A percentile compares a stretch with the other conserved stretches of the same genome.
Conservation (phyloP, 2,329 filamentous ascomycete species). For the Penicillium sp. region DNA sequence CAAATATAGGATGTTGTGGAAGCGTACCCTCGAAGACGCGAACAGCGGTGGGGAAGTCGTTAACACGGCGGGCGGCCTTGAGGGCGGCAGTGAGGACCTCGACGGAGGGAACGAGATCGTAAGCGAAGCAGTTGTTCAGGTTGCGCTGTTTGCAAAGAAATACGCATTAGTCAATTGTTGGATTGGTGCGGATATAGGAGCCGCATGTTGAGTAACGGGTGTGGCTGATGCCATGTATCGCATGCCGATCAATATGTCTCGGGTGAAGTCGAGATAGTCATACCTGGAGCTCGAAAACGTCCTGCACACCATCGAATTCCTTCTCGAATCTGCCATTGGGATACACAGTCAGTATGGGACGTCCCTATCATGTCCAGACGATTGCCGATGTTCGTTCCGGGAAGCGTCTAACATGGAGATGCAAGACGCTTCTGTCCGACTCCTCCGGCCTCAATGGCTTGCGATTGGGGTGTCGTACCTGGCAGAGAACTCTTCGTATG, state of each 20-base stretch:
- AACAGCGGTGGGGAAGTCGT: conserved; percentile 96
- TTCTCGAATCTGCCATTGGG: conserved; percentile 77
- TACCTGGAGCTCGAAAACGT: conserved; percentile 99
- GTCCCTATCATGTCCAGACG: conserved; percentile 12
- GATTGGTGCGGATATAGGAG: background rate
- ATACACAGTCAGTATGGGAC: conserved; percentile 28
- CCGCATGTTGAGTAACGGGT: background rate
- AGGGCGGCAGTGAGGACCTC: conserved; percentile 84
- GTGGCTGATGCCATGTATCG: conserved; percentile 12
- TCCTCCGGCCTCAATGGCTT: conserved; percentile 20
- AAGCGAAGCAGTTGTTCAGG: conserved; percentile 99
- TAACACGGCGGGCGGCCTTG: conserved; percentile 87
- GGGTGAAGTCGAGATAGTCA: conserved; percentile 26
- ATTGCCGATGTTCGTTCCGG: conserved; percentile 8
- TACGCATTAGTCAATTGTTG: conserved; percentile 9
- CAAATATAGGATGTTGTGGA: conserved; percentile 3
- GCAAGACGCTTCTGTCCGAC: conserved; percentile 7
- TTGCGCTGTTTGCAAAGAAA: conserved; percentile 54
- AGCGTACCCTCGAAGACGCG: conserved; percentile 91
- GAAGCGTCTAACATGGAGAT: conserved; percentile 10
- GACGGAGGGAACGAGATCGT: conserved; percentile 95
- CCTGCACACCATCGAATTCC: conserved; percentile 94
- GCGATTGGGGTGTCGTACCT: conserved; percentile 55
- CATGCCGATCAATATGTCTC: conserved; percentile 14
- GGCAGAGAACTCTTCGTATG: conserved; percentile 95